Evolutionary conservation across 257 asterid genomes (phyloP).

Genomic region (Solanum verrucosum): DNA sequence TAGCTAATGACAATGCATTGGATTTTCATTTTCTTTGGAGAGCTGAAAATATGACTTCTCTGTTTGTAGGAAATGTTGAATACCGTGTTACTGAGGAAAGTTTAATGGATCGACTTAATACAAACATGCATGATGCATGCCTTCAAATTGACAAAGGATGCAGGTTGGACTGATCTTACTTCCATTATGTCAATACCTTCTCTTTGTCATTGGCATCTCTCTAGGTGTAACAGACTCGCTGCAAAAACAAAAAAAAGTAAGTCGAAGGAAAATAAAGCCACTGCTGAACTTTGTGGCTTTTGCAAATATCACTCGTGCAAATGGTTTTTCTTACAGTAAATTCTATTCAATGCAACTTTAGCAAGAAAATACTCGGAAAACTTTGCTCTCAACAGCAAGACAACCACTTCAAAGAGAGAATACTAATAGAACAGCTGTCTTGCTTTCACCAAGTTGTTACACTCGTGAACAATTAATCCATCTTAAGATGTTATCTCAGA

Average conservation of each 20-base stretch:
- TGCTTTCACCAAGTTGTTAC: neutral
- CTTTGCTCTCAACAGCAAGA: neutral
- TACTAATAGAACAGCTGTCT: neutral
- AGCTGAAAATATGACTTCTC: neutral
- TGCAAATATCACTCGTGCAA: neutral
- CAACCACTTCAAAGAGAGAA: neutral
- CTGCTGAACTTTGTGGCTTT: neutral
- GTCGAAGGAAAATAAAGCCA: neutral
- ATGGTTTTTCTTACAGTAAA: neutral
- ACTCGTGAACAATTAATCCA: neutral
- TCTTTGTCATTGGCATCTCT: neutral
- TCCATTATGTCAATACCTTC: neutral
- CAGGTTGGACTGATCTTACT: slow-evolving; percentile 30
- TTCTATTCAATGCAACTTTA: neutral
- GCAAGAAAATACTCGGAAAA: neutral
- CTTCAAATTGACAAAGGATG: slow-evolving; percentile 51
- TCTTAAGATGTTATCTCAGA: neutral
- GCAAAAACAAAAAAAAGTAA: neutral
- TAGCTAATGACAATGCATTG: neutral
- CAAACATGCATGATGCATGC: slow-evolving; percentile 70
- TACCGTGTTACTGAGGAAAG: slow-evolving; percentile 68
- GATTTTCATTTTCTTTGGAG: neutral
- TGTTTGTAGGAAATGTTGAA: slow-evolving; percentile 41
- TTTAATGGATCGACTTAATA: slow-evolving; percentile 62
- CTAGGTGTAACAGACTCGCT: neutral